Percentiles rank a stretch among this genome's conserved stretches.
These are phyloP conservation scores for Diaporthe capsici DNA, from an alignment of 2,329 filamentous ascomycete genomes.

Conservation along the genomic window DNA sequence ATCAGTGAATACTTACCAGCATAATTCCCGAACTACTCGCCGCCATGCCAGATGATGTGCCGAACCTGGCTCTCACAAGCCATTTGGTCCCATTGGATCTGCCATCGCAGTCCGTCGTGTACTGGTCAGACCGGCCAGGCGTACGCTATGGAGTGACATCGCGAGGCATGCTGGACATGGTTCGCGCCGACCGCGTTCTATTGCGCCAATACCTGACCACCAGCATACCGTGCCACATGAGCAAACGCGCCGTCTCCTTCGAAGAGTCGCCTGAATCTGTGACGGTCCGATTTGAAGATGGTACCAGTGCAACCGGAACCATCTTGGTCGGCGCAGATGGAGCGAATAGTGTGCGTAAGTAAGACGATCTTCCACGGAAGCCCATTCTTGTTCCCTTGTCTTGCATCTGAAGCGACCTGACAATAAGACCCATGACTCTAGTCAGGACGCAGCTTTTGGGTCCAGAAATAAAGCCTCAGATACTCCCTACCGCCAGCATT, in stretches of 20 bases:
- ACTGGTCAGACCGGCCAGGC: background rate
- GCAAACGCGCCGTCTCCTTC: background rate
- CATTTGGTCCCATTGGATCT: background rate
- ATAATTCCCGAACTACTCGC: background rate
- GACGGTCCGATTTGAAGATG: slow-evolving; percentile 4
- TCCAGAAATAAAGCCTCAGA: background rate
- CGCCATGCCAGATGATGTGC: background rate
- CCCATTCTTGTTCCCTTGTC: too few relatives aligned
- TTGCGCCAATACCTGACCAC: background rate
- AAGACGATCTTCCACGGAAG: background rate
- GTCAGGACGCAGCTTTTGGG: background rate
- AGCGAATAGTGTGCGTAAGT: background rate
- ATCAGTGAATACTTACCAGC: background rate
- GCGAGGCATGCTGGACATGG: background rate
- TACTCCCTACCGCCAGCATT: background rate
- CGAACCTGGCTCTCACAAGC: background rate
- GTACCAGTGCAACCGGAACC: slow-evolving; percentile 3
- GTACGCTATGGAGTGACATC: background rate
- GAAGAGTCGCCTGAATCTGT: background rate
- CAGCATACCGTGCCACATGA: slow-evolving; percentile 4
- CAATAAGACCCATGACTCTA: background rate
- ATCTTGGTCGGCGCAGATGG: slow-evolving; percentile 2
- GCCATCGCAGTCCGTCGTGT: background rate
- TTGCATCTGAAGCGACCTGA: background rate
- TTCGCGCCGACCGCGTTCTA: background rate